These are phyloP conservation scores for Moniliophthora roreri DNA, from an alignment of 1,284 basidiomycete species.

Conservation along the genomic window DNA sequence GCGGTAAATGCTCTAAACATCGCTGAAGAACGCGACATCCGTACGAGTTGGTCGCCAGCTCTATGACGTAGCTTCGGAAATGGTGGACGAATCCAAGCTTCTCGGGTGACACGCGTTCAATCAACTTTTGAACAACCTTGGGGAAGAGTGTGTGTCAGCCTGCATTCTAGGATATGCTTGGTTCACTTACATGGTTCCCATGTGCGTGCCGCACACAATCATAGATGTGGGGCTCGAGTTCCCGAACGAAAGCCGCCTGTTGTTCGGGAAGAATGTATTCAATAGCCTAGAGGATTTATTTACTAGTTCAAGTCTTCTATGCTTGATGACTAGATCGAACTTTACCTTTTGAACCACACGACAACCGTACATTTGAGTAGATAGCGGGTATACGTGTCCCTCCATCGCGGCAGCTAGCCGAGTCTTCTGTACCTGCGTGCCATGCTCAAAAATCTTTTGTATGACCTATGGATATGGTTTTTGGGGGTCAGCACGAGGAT, in stretches of 20 bases:
- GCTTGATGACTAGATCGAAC: constrained; percentile 3
- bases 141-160: constrained; percentile 13
- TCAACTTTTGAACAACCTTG: constrained; percentile 80
- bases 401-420: constrained; percentile 78
- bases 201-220: constrained; percentile 92
- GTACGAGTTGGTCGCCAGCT: constrained; percentile 88
- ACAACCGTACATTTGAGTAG: constrained; percentile 96
- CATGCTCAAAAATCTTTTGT: constrained; percentile 94
- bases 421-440: constrained; percentile 75
- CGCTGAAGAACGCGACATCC: constrained; percentile 96
- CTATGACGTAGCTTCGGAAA: constrained; percentile 84
- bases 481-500: too few relatives aligned
- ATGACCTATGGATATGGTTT: constrained; percentile 60
- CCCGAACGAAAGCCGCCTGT: constrained; percentile 73
- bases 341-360: constrained; percentile 86
- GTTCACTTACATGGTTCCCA: constrained; percentile 83
- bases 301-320: constrained; percentile 8
- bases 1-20: constrained; percentile 84
- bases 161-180: background rate
- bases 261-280: constrained; percentile 81
- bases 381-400: constrained; percentile 76
- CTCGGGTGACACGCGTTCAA: constrained; percentile 78
- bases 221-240: constrained; percentile 82
- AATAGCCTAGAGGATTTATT: constrained; percentile 59
- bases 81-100: constrained; percentile 76